Base-by-base conservation (phyloP, 2,329 filamentous ascomycete genomes). In the Stemphylium beticola region DNA sequence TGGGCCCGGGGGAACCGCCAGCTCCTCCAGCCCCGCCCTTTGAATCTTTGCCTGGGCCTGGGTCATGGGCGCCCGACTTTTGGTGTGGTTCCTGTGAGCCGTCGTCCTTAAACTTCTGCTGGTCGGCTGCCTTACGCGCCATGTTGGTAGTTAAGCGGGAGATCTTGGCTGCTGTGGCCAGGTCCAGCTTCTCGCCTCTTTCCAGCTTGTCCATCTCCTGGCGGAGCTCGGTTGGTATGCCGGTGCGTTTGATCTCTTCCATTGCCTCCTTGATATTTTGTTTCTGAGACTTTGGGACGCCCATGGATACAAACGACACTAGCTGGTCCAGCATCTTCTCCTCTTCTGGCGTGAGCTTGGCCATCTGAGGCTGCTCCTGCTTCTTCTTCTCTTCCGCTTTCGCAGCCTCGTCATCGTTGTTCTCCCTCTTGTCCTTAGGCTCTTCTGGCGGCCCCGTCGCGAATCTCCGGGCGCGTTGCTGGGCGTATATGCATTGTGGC, bases 171-270 rank as follows among this genome's bases (percentile, higher is more conserved):
- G 85, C 84, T 10, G 82, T 82, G 64, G 82, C 82, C 55, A 85
- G 68, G 33, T 81, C 80, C 29, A 83, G 68, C 50, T 75, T 73
- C 60, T 79, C 76, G 29, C 79, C 78, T 29, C 79, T 81, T 73
- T 72, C 77, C 67, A 79, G 77, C 60, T 81, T 81, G 45, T 85
- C 80, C 74, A 88, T 83, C 47, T 89, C 82, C 60, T 88, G 82
- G 49, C 84, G 82, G 15, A 92, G 76, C 69, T 92, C 90, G 18
- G 77, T 66, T 1, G 91, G 90, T 14, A 92, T 84, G 9, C 92
- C 92, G 37, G 87, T 81, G 56, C 82, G 81, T 76, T 87, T 85
- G 57, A 93, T 82, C 24, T 82, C 78, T 57, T 83, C 77, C n/a
- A 90, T 76, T 8, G 87, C 80, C 42, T 84, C 80, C 54, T 86